A percentile compares a stretch with the other conserved stretches of the same genome.
Evolutionary conservation across 129 eudicot species (phyloP).

Genomic region (Pulicaria dysenterica): DNA sequence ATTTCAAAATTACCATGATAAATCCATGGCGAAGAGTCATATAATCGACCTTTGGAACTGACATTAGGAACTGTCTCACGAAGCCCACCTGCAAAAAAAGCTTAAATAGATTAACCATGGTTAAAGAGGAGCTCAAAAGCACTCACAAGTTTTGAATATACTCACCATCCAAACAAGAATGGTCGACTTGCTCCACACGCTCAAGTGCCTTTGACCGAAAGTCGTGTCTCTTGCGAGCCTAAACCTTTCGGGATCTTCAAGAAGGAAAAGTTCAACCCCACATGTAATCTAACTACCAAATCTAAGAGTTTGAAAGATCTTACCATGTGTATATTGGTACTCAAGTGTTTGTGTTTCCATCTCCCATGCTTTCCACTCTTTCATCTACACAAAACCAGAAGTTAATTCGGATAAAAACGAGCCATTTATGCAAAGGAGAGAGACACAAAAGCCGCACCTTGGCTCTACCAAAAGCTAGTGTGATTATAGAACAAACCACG

Average conservation of each 20-base stretch:
- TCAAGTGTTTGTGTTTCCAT: constrained; percentile 61
- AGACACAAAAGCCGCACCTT: constrained; percentile 41
- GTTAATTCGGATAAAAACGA: background rate
- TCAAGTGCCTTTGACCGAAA: constrained; percentile 74
- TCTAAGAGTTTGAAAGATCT: background rate
- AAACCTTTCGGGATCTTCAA: constrained; percentile 68
- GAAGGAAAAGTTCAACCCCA: constrained; percentile 5
- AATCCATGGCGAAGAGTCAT: constrained; percentile 78
- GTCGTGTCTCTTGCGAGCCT: constrained; percentile 72
- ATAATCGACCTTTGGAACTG: constrained; percentile 79
- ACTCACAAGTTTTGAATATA: background rate
- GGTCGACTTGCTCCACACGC: constrained; percentile 57
- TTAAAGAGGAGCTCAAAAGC: constrained; percentile 4
- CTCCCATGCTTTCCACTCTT: constrained; percentile 74
- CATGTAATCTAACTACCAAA: background rate
- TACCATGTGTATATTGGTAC: constrained; percentile 63
- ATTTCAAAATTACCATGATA: constrained; percentile 38
- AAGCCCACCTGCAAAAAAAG: constrained; percentile 59
- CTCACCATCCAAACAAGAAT: constrained; percentile 61
- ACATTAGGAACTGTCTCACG: constrained; percentile 58
- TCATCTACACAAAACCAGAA: constrained; percentile 45
- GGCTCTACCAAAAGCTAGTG: constrained; percentile 59
- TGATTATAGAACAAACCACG: constrained; percentile 48
- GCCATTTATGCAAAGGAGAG: background rate
- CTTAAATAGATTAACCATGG: constrained; percentile 15